Evolutionary conservation across 768 basidiomycete genomes (phyloP), one percentile per base, ranked within the genome.

Genomic region (Russula virescens): DNA sequence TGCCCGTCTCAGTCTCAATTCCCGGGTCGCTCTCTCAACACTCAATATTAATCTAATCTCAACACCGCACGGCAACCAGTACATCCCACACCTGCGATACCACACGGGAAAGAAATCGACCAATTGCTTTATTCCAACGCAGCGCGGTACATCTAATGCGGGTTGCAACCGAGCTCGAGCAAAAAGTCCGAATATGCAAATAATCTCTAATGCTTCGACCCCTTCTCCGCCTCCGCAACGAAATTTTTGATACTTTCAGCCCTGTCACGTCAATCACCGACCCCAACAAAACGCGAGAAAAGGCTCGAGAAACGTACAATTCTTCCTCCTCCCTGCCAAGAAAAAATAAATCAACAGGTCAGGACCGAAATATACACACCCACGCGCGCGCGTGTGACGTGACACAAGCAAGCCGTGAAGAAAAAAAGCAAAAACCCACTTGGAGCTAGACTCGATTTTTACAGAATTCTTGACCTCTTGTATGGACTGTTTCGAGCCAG

Each of bases 141-240:
- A 43, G 31, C 38, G 34, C 18, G 8, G 45, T 54, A 45, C 57
- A 47, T 63, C 52, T 60, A 57, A 26, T 16, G 18, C 48, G 60
- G 52, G 8, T 21, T 0, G 23, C 19, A 38, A 54, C 26, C 47
- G 40, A 48, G n/a, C 54, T 43, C 46, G 31, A 31, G 25, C 58
- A 47, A 48, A 47, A 48, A 31, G 7, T 51, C 68, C 73, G 74
- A 83, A 71, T 82, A 10, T 31, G 8, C 8, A 31, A 31, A 31
- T 31, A 16, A 7, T 31, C 8, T 56, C 81, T 70, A 82, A 81
- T 66, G 83, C 40, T 60, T 66, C 40, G 64, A 75, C 72, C 83
- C 87, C 75, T 88, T 90, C 80, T 92, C 91, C 51, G 91, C 90
- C 71, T 91, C 89, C 60, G 82, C 84, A 64, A 92, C 82, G 72